Evolutionary conservation across 139 green algal species (phyloP), one percentile per base, ranked within the genome.

Genomic region (Raphidocelis subcapitata): DNA sequence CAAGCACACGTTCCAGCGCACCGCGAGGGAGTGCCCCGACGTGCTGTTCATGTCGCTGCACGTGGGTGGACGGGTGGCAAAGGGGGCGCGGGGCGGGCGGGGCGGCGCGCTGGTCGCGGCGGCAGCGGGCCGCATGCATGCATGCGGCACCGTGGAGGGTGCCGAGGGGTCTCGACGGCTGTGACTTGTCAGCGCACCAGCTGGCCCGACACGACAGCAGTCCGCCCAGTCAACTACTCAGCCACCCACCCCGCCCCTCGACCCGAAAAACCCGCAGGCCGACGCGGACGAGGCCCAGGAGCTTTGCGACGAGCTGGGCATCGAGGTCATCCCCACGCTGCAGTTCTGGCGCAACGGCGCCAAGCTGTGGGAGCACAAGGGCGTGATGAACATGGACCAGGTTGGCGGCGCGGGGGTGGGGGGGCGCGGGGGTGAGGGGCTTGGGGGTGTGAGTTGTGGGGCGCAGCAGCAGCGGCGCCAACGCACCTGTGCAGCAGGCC

Each of bases 291-390:
- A 87, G 26, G 80, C 72, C 8, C 41, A 74, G 3, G 67, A 67
- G 10, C 65, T 95, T n/a, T 84, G 82, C n/a, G 83, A 92, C 20
- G 28, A 76, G 26, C 80, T 96, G 67, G 82, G 84, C 16, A 79
- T 96, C 1, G 76, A 92, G 29, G 79, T 90, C 32, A 66, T 96
- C 33, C 91, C 91, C 16, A 92, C 87, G 8, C 36, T 96, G 33
- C 91, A 95, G 81, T 96, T 96, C 61, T 95, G 82, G 72, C 57
- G 72, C 33, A 32, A 83, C 20, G 80, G 78, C 36, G 69, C 88
- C 72, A 71, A 86, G 80, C 65, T 96, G 33, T 97, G 91, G 91
- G 82, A 96, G 80, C 89, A 96, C 72, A 67, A 73, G 0, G 91
- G 91, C 29, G 63, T 87, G 18, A 33, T 78, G 24, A 35, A 81